Percentiles rank a stretch among this genome's conserved stretches.
phyloP scores from a whole-genome alignment of 2,329 filamentous ascomycete genomes.

The Colletotrichum destructivum region DNA sequence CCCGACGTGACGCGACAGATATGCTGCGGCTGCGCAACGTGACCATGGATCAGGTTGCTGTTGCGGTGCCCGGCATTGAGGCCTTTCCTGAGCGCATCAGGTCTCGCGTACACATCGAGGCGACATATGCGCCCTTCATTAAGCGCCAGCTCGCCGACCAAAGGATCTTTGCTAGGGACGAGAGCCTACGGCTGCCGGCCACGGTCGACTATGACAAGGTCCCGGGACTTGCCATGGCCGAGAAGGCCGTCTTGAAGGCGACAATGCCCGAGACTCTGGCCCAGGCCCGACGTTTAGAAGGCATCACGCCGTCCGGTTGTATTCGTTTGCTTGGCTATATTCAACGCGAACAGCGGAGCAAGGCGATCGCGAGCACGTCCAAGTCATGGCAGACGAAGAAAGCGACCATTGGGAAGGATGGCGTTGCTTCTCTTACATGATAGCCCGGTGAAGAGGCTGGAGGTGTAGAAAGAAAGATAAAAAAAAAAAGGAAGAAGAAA shows the following conservation, averaged over 20 bases:
- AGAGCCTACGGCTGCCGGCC: constrained; percentile 78
- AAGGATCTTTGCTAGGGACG: constrained; percentile 80
- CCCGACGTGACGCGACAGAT: constrained; percentile 81
- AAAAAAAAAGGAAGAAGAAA: background rate
- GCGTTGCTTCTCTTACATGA: background rate
- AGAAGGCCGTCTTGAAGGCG: constrained; percentile 78
- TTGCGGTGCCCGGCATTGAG: constrained; percentile 70
- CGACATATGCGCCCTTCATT: constrained; percentile 89
- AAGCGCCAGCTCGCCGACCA: constrained; percentile 78
- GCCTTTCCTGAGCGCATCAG: constrained; percentile 72
- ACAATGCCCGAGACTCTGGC: constrained; percentile 88
- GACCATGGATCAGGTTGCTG: constrained; percentile 69
- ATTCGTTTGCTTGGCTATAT: constrained; percentile 76
- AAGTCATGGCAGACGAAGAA: constrained; percentile 2
- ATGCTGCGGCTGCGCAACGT: constrained; percentile 79
- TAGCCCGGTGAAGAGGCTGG: background rate
- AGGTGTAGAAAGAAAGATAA: background rate
- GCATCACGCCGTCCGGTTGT: constrained; percentile 75
- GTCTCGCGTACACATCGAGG: constrained; percentile 83
- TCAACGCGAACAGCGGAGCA: constrained; percentile 48
- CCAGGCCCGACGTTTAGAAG: constrained; percentile 90
- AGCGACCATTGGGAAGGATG: background rate
- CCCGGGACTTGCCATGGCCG: constrained; percentile 83
- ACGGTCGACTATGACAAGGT: constrained; percentile 84
- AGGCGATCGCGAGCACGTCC: constrained; percentile 12